Evolutionary conservation across 1,139 yeast genomes (phyloP), one percentile per base, ranked within the genome.

Genomic region (Suhomyces guaymorum): DNA sequence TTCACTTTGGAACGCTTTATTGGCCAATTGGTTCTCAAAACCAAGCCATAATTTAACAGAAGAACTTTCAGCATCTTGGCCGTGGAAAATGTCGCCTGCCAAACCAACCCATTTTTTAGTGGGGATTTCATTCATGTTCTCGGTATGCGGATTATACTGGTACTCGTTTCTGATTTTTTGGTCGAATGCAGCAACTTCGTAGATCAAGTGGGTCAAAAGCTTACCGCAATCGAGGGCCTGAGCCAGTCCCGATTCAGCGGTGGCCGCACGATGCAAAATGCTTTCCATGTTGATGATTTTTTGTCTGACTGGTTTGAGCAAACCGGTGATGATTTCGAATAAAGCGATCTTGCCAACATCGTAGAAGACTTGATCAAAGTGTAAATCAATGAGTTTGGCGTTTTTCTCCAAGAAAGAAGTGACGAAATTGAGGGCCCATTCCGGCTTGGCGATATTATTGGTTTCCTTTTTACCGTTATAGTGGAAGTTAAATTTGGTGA

Each of bases 371-470:
- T 53, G 54, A 28, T 63, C 69, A 3, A 63, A 47, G 13, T 59
- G 57, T 16, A 53, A 32, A 35, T 65, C 61, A 40, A 80, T 50
- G 31, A 64, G 49, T 15, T 59, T 47, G 24, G 63, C 38, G 46
- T 76, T 67, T 31, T 74, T 69, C 11, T 65, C 63, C 14, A 85
- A 47, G 37, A 78, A 75, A 12, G 71, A 70, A 38, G 73, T 69
- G 14, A 78, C 55, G 48, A 75, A 86, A 19, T 65, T 66, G 41
- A 82, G 70, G n/a, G 82, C 78, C 82, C 90, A 82, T 54, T 87
- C 95, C 0, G 95, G 95, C 49, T 80, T 82, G 37, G 85, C 83
- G 23, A 80, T 57, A 39, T 81, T 72, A 48, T 83, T 84, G 0
- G 95, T 84, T 13, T 80, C 82, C 30, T 66, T 68, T 15, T 69